Conservation (phyloP, 2,329 filamentous ascomycete genomes). For the Arthrobotrys sinensis region DNA sequence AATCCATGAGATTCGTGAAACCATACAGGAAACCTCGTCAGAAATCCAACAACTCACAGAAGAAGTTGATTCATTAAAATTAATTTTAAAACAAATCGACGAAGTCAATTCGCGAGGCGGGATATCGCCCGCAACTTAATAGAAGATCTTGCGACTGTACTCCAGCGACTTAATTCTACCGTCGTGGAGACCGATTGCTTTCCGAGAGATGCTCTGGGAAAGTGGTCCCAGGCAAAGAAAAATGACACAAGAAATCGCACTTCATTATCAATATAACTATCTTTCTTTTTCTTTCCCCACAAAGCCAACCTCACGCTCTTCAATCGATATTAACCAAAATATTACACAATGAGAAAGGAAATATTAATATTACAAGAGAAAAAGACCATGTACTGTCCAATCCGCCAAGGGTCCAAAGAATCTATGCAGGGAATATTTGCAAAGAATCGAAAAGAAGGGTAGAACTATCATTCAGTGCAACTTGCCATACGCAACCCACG, state of each 20-base stretch:
- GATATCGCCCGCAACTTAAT: slow-evolving; percentile 5
- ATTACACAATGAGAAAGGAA: slow-evolving; percentile 16
- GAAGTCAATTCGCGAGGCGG: slow-evolving; percentile 1
- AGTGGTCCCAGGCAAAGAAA: neutral
- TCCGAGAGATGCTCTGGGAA: slow-evolving; percentile 3
- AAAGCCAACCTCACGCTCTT: too few species aligned
- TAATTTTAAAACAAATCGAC: slow-evolving; percentile 16
- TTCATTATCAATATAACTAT: slow-evolving; percentile 15
- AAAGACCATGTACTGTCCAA: slow-evolving; percentile 10
- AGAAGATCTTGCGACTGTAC: slow-evolving; percentile 24
- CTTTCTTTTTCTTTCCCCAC: neutral
- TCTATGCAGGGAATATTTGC: slow-evolving; percentile 55
- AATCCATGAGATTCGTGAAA: slow-evolving; percentile 19
- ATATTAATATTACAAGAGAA: slow-evolving; percentile 45
- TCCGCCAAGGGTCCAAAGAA: slow-evolving; percentile 25
- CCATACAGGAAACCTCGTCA: slow-evolving; percentile 13
- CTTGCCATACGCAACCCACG: neutral
- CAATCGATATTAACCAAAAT: neutral
- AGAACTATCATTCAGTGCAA: slow-evolving; percentile 5
- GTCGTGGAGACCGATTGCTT: slow-evolving; percentile 30
- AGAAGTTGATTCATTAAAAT: slow-evolving; percentile 28
- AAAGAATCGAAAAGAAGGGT: slow-evolving; percentile 42
- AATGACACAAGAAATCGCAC: neutral
- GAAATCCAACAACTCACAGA: slow-evolving; percentile 30
- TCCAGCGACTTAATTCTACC: slow-evolving; percentile 11